Conservation (phyloP, 192 early-diverging fungal genomes). For the Rhizophagus sp. region DNA sequence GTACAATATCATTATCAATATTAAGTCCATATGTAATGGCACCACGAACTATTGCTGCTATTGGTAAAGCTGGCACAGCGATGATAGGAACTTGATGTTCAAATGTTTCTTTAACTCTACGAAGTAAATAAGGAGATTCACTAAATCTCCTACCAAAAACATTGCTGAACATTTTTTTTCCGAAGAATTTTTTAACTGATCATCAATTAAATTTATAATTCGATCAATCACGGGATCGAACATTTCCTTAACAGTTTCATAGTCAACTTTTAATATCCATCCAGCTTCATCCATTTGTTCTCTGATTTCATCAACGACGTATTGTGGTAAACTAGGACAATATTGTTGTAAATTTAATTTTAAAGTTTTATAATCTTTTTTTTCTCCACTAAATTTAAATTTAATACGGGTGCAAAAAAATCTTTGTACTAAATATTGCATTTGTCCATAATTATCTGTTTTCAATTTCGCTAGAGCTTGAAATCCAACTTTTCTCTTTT, state of each 20-base stretch:
- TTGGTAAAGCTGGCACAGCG: constrained; percentile 53
- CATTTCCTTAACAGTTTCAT: constrained; percentile 50
- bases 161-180: constrained; percentile 44
- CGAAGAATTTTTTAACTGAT: constrained; percentile 45
- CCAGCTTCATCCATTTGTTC: constrained; percentile 32
- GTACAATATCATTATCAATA: neutral
- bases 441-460: neutral
- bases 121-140: constrained; percentile 51
- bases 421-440: constrained; percentile 13
- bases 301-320: constrained; percentile 34
- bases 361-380: neutral
- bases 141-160: constrained; percentile 60
- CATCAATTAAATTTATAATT: constrained; percentile 50
- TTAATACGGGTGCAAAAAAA: constrained; percentile 14
- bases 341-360: constrained; percentile 6
- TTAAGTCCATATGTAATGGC: constrained; percentile 50
- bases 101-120: constrained; percentile 50
- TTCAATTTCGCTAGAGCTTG: neutral
- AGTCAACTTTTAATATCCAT: constrained; percentile 43
- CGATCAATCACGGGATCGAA: constrained; percentile 57
- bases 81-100: constrained; percentile 44
- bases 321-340: neutral
- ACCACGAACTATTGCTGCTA: constrained; percentile 55
- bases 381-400: constrained; percentile 1
- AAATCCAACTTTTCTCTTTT: neutral